Base-by-base conservation (phyloP, 2,329 filamentous ascomycete species). In the Colletotrichum sp. region DNA sequence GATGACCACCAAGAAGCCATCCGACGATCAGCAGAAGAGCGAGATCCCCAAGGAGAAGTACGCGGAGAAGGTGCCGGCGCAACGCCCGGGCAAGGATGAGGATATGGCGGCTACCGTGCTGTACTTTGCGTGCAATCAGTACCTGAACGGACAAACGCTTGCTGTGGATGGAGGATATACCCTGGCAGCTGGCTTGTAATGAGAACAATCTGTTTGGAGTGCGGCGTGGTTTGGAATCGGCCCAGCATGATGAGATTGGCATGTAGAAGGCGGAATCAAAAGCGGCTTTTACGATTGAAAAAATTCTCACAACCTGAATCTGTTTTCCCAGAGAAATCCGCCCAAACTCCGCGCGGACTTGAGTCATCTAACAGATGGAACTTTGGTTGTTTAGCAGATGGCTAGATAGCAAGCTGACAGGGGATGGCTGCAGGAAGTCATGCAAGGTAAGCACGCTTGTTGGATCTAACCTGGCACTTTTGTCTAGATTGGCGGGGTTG, bases 31-130 rank as follows among this genome's bases (percentile, higher is more conserved):
- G 36, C 89, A 91, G 77, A 94, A 93, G 84, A 88, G 93, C 79
- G 85, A 90, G 72, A 87, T 92, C 36, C 89, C 89, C 43, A 87
- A 87, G 79, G 88, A 91, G 18, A 87, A 88, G 70, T 93, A 93
- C 79, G 88, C 87, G 57, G 85, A 85, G 0, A 91, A 92, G 13
- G 91, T 95, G 58, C 93, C 94, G 1, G 85, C 94, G 18, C 89
- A 88, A 1, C 86, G 94, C 16, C 94, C 95, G 64, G 94, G 94
- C 4, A 91, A 88, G 55, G 92, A 93, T 8, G 87, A 94, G 82
- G 94, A 95, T 81, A 93, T 95, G 80, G 93, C 93, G 0, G 91
- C 91, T 9, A 86, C 93, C 0, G 92, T 94, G 79, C 84, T 95
- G 68, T 95, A 85, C 76, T 82, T 84, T 61, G 85, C 84, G 5